Percentiles rank a stretch among this genome's conserved stretches.
phyloP scores from a whole-genome alignment of 2,329 filamentous ascomycete species.

The Tolypocladium tropicale region DNA sequence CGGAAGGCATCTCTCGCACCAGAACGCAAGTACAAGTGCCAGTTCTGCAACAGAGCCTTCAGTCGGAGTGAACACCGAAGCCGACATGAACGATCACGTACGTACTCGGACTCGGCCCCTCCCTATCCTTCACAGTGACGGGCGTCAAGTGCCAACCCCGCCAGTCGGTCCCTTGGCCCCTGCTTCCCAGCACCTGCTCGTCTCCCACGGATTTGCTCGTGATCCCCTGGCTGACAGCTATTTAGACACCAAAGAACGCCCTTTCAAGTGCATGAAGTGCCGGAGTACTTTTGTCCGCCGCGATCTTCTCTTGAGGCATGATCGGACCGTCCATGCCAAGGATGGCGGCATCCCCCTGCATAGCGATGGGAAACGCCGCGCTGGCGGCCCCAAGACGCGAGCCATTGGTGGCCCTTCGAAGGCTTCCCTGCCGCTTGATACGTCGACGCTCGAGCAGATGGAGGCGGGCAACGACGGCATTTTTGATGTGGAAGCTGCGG shows the following conservation, averaged over 20 bases:
- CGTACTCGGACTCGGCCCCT: slow-evolving; percentile 32
- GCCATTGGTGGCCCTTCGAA: slow-evolving; percentile 59
- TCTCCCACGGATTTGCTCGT: neutral
- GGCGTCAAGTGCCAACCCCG: neutral
- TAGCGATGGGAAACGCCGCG: slow-evolving; percentile 84
- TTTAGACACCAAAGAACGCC: slow-evolving; percentile 92
- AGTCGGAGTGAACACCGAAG: slow-evolving; percentile 95
- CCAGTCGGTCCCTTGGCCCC: too few relatives aligned
- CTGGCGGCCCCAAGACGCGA: slow-evolving; percentile 57
- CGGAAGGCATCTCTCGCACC: slow-evolving; percentile 70
- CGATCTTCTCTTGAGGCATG: slow-evolving; percentile 90
- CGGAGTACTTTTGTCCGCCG: slow-evolving; percentile 96
- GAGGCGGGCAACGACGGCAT: slow-evolving; percentile 82
- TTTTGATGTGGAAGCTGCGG: slow-evolving; percentile 93
- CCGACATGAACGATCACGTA: slow-evolving; percentile 96
- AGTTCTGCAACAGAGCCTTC: slow-evolving; percentile 96
- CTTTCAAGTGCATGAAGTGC: slow-evolving; percentile 98
- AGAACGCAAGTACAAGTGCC: slow-evolving; percentile 99
- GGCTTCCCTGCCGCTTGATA: slow-evolving; percentile 68
- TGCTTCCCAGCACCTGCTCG: neutral
- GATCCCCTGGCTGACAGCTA: slow-evolving; percentile 2
- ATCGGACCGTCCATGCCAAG: slow-evolving; percentile 96
- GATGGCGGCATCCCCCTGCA: slow-evolving; percentile 90
- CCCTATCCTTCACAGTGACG: neutral
- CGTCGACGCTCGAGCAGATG: slow-evolving; percentile 82